Conservation (phyloP, 2,329 filamentous ascomycete species). For the Alternaria gansuensis region DNA sequence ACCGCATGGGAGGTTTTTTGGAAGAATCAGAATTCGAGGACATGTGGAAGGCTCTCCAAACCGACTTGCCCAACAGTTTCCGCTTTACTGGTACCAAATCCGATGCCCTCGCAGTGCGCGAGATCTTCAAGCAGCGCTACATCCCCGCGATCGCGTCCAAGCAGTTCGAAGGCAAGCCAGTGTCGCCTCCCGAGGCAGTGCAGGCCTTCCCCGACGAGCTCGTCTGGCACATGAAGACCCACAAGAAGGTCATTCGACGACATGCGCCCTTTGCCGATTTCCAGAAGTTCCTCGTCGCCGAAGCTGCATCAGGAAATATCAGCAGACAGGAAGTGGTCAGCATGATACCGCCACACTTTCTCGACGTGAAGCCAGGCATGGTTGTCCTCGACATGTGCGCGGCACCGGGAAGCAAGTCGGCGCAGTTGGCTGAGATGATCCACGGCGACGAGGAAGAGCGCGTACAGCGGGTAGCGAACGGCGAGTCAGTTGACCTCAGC, state of each 20-base stretch:
- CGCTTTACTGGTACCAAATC: conserved; percentile 95
- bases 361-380: conserved; percentile 92
- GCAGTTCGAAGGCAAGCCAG: conserved; percentile 79
- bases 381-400: conserved; percentile 95
- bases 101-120: conserved; percentile 91
- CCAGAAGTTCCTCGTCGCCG: conserved; percentile 96
- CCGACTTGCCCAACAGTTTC: conserved; percentile 95
- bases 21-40: conserved; percentile 77
- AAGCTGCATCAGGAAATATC: conserved; percentile 97
- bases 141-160: conserved; percentile 90
- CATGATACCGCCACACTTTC: conserved; percentile 96
- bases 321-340: conserved; percentile 97
- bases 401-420: conserved; percentile 95
- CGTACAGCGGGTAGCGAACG: conserved; percentile 74
- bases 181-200: conserved; percentile 83
- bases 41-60: conserved; percentile 85
- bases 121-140: conserved; percentile 86
- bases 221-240: conserved; percentile 97
- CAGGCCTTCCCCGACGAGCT: conserved; percentile 94
- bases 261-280: conserved; percentile 94
- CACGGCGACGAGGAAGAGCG: conserved; percentile 91
- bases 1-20: conserved; percentile 74
- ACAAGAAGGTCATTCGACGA: conserved; percentile 93
- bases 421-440: conserved; percentile 92
- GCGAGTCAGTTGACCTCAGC: conserved; percentile 68